Percentiles rank a stretch among this genome's conserved stretches.
Evolutionary conservation across 2,329 filamentous ascomycete species (phyloP).

Genomic region (Claviceps sp.): DNA sequence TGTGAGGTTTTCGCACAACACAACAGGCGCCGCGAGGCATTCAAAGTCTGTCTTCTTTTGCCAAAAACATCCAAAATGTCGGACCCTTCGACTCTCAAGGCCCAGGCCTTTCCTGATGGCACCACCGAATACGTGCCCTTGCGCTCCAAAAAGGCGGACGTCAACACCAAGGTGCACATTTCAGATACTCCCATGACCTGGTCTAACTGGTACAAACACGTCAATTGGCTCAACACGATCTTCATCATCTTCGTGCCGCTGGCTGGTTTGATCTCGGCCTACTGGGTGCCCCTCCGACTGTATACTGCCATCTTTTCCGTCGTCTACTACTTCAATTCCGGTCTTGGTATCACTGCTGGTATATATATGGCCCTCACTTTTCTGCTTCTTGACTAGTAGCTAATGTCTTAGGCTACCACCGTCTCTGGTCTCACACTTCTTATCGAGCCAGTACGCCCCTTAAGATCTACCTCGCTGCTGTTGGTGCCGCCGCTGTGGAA

Average conservation of each 20-base stretch:
- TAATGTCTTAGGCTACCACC: constrained; percentile 30
- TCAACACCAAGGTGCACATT: constrained; percentile 64
- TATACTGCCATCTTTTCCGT: constrained; percentile 64
- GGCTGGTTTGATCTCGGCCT: constrained; percentile 56
- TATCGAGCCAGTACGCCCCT: constrained; percentile 67
- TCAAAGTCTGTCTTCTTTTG: not conserved
- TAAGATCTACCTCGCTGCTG: constrained; percentile 68
- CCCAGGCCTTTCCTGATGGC: constrained; percentile 35
- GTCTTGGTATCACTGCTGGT: constrained; percentile 69
- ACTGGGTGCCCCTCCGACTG: constrained; percentile 62
- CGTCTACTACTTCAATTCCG: constrained; percentile 71
- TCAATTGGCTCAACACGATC: constrained; percentile 84
- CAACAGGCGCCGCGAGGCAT: not conserved
- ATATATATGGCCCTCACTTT: constrained; percentile 16
- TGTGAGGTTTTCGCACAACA: not conserved
- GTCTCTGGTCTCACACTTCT: constrained; percentile 75
- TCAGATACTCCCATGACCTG: constrained; percentile 68
- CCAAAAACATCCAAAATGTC: constrained; percentile 1
- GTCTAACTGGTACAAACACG: constrained; percentile 79
- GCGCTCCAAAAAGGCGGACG: constrained; percentile 31
- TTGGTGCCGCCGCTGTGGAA: constrained; percentile 72
- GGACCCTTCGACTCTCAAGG: constrained; percentile 14
- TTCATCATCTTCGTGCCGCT: constrained; percentile 70
- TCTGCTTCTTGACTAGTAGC: not conserved
- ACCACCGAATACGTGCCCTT: constrained; percentile 42